Conservation (phyloP, 2,329 filamentous ascomycete genomes). For the Curvularia sp. region DNA sequence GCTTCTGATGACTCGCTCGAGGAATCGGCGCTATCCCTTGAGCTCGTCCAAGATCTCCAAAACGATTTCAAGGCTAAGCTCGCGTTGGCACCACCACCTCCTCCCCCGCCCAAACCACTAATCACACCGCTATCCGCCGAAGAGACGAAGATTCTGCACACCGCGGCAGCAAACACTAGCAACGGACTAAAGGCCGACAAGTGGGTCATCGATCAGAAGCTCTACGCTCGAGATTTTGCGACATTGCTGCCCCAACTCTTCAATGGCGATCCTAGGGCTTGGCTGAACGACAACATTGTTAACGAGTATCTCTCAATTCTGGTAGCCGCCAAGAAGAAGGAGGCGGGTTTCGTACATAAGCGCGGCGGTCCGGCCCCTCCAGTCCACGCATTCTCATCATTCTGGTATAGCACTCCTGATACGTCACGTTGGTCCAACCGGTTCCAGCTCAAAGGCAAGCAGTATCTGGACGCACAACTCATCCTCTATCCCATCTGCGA, state of each 20-base stretch:
- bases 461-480: conserved; percentile 70
- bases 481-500: conserved; percentile 74
- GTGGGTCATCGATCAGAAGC: conserved; percentile 40
- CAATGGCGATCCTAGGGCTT: conserved; percentile 58
- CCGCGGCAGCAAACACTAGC: conserved; percentile 21
- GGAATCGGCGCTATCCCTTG: conserved; percentile 29
- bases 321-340: conserved; percentile 65
- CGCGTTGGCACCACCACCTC: conserved; percentile 18
- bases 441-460: conserved; percentile 50
- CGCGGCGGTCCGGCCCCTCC: conserved; percentile 64
- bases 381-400: conserved; percentile 69
- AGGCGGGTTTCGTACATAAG: conserved; percentile 63
- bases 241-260: conserved; percentile 57
- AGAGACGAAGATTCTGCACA: conserved; percentile 26
- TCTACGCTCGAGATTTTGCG: conserved; percentile 67
- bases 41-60: conserved; percentile 32
- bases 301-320: conserved; percentile 71
- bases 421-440: conserved; percentile 56
- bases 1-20: conserved; percentile 29
- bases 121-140: conserved; percentile 27
- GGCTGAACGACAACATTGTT: conserved; percentile 81
- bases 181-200: conserved; percentile 24
- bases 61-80: conserved; percentile 25
- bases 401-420: conserved; percentile 67
- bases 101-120: conserved; percentile 27